Conservation (phyloP, 768 basidiomycete species). For the Kondoa malvinella region DNA sequence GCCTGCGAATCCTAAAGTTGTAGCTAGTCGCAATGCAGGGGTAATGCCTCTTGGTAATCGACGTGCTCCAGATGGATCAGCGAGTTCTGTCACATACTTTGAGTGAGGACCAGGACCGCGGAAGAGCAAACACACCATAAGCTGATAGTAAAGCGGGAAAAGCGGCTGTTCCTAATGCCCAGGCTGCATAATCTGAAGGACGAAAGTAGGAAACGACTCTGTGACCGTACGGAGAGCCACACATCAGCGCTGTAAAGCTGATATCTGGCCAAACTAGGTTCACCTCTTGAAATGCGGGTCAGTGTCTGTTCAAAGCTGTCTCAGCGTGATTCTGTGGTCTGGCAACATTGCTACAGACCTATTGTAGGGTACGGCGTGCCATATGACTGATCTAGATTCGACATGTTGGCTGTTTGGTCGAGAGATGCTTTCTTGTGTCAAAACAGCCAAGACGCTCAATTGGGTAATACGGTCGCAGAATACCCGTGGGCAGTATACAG, state of each 20-base stretch:
- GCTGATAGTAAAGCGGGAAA: conserved; percentile 64
- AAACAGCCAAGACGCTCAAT: too few relatives aligned
- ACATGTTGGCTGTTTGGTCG: too few relatives aligned
- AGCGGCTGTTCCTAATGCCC: conserved; percentile 62
- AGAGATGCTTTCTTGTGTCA: too few relatives aligned
- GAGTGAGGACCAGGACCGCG: conserved; percentile 15
- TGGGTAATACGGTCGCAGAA: too few relatives aligned
- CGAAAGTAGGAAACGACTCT: conserved; percentile 82
- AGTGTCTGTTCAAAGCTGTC: too few relatives aligned
- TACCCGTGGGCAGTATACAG: too few relatives aligned
- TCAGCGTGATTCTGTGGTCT: not conserved
- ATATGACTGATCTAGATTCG: not conserved
- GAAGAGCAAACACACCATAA: conserved; percentile 47
- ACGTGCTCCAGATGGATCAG: conserved; percentile 33
- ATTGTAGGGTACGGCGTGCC: not conserved
- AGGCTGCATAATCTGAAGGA: conserved; percentile 65
- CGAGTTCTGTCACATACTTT: conserved; percentile 26
- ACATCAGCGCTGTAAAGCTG: too few relatives aligned
- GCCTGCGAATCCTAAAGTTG: conserved; percentile 64
- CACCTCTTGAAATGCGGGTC: too few relatives aligned
- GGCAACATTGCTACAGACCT: not conserved
- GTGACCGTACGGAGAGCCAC: conserved; percentile 72
- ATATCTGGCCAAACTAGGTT: too few relatives aligned
- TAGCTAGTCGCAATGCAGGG: conserved; percentile 35
- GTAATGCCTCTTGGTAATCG: conserved; percentile 33